Base-by-base conservation (phyloP, 2,329 filamentous ascomycete genomes). In the Nemania sp. region DNA sequence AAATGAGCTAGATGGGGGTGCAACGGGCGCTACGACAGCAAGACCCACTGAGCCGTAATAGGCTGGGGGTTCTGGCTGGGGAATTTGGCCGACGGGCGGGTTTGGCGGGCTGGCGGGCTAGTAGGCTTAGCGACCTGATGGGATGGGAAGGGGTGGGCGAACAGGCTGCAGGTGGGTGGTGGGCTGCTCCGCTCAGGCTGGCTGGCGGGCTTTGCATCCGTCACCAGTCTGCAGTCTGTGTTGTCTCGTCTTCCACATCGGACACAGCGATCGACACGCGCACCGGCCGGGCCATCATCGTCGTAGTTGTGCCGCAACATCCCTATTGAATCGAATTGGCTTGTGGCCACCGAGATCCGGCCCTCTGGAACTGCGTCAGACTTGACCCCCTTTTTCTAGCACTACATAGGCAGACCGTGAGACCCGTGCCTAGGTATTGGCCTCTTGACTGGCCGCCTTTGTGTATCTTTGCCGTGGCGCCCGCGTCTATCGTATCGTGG, bases 21-120 rank as follows among this genome's bases (percentile, higher is more conserved):
- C 31, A 42, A 48, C 53, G 36, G 54, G 53, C 48, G 52, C 52
- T 50, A 47, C 46, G 37, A 49, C 44, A 46, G 37, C 43, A n/a
- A 41, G 56, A 31, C 49, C 52, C 56, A 37, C 56, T 11, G n/a
- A 43, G 45, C 56, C 52, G 42, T 52, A 56, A 56, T 52, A 30
- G 56, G 48, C 43, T 52, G 48, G 51, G 51, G 55, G 52, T n/a
- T n/a, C n/a, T n/a, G n/a, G n/a, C n/a, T n/a, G n/a, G n/a, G n/a
- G n/a, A n/a, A n/a, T n/a, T n/a, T n/a, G n/a, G n/a, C n/a, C n/a
- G n/a, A n/a, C n/a, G n/a, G n/a, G n/a, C n/a, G n/a, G n/a, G n/a
- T 37, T 55, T 51, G 46, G 50, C 36, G 30, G 41, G 23, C 24
- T 49, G 30, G 30, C 24, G 44, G 30, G 31, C 20, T 37, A 20